Percentiles rank a stretch among this genome's conserved stretches.
Conservation (phyloP, 1,284 basidiomycete genomes). For the Papiliotrema laurentii region DNA sequence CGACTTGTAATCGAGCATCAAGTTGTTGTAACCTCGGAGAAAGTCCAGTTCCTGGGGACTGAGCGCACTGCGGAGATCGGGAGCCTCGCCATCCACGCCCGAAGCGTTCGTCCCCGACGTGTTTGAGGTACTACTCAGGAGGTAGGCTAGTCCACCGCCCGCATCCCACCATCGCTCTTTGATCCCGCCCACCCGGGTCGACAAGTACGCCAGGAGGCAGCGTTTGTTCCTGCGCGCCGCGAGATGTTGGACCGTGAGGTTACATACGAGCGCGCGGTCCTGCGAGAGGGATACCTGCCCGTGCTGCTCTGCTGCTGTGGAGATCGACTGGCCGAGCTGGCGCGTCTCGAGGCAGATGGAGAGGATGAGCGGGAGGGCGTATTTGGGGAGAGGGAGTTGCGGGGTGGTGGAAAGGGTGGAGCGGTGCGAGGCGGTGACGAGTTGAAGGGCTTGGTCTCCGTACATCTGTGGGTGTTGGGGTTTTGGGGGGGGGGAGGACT, state of each 20-base stretch:
- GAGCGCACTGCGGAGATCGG: slow-evolving; percentile 69
- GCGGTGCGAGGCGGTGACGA: slow-evolving; percentile 77
- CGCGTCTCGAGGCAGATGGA: slow-evolving; percentile 85
- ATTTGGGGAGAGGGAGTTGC: slow-evolving; percentile 65
- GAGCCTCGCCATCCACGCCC: slow-evolving; percentile 15
- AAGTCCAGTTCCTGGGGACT: slow-evolving; percentile 90
- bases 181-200: slow-evolving; percentile 74
- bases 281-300: slow-evolving; percentile 41
- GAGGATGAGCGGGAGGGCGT: slow-evolving; percentile 84
- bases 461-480: slow-evolving; percentile 47
- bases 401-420: slow-evolving; percentile 71
- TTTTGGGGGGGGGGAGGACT: not conserved
- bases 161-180: slow-evolving; percentile 84
- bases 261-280: slow-evolving; percentile 56
- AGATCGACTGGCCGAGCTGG: slow-evolving; percentile 60
- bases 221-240: slow-evolving; percentile 87
- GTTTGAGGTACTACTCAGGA: slow-evolving; percentile 56
- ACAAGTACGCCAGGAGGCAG: slow-evolving; percentile 86
- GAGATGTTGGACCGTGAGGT: slow-evolving; percentile 79
- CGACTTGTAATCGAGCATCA: slow-evolving; percentile 76
- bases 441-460: slow-evolving; percentile 77
- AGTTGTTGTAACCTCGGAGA: slow-evolving; percentile 71
- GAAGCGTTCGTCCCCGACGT: not conserved
- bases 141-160: slow-evolving; percentile 81
- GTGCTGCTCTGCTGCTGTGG: slow-evolving; percentile 32